These are phyloP conservation scores for Exophiala lecanii-corni DNA, from an alignment of 2,329 filamentous ascomycete species.

Conservation along the genomic window DNA sequence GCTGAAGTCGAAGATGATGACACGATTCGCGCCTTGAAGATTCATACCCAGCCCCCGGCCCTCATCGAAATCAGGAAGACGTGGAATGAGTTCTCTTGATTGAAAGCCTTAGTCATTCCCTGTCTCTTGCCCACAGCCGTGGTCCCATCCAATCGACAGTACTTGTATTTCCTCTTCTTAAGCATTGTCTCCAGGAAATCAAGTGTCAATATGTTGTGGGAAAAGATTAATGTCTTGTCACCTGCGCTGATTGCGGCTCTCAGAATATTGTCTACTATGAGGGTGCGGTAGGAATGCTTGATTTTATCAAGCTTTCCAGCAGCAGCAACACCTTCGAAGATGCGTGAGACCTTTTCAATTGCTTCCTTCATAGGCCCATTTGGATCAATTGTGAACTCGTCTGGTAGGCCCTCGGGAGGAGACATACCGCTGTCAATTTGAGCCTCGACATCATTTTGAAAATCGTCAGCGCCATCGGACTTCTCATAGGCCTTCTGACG, in stretches of 20 bases:
- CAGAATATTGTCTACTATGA: constrained; percentile 65
- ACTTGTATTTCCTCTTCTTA: constrained; percentile 41
- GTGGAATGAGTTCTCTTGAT: constrained; percentile 43
- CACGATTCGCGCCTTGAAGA: constrained; percentile 75
- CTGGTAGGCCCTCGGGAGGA: constrained; percentile 12
- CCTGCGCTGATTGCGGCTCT: constrained; percentile 54
- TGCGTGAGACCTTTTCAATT: constrained; percentile 8
- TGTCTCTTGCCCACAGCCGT: constrained; percentile 58
- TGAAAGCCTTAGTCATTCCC: constrained; percentile 63
- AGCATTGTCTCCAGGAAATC: constrained; percentile 63
- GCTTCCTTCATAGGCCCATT: constrained; percentile 13
- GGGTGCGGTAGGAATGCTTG: constrained; percentile 62
- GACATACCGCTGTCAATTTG: constrained; percentile 2
- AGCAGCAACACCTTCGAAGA: constrained; percentile 23
- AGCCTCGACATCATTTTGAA: not conserved
- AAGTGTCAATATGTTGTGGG: constrained; percentile 65
- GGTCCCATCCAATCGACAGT: constrained; percentile 62
- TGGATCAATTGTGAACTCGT: constrained; percentile 11
- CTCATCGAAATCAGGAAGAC: constrained; percentile 78
- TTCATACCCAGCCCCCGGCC: constrained; percentile 79
- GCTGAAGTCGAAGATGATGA: constrained; percentile 78
- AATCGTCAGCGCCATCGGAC: constrained; percentile 2
- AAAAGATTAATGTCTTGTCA: constrained; percentile 80
- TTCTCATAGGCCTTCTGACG: constrained; percentile 27
- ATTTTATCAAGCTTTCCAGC: constrained; percentile 39